Conservation (phyloP, 2,329 filamentous ascomycete genomes). For the Fusarium luffae region DNA sequence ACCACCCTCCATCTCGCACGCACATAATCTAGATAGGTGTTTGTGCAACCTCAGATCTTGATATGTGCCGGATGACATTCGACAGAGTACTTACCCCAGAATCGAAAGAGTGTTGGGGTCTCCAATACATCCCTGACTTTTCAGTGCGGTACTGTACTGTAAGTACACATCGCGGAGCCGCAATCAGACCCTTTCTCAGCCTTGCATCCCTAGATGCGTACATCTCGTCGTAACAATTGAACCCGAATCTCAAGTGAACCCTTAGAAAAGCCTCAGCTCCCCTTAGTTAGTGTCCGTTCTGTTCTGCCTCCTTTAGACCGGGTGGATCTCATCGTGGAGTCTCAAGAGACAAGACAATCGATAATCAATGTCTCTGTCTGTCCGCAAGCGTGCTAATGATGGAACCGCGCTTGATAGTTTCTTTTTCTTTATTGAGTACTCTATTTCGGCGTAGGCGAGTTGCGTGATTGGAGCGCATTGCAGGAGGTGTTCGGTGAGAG, state of each 20-base stretch:
- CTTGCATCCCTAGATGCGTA: conserved; percentile 10
- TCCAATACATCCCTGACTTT: conserved; percentile 11
- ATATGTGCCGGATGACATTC: conserved; percentile 7
- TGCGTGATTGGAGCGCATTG: conserved; percentile 35
- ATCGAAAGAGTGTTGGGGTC: background rate
- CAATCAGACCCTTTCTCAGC: conserved; percentile 17
- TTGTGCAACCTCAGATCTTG: conserved; percentile 26
- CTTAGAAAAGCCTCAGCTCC: conserved; percentile 3
- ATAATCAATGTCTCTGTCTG: background rate
- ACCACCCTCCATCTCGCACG: background rate
- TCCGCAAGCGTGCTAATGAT: conserved; percentile 41
- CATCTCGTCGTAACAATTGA: conserved; percentile 1
- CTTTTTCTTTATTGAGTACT: conserved; percentile 15
- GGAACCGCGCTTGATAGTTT: conserved; percentile 39
- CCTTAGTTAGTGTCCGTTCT: conserved; percentile 25
- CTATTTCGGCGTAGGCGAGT: conserved; percentile 13
- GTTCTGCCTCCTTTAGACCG: conserved; percentile 42
- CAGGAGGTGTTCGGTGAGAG: conserved; percentile 13
- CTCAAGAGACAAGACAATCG: conserved; percentile 11
- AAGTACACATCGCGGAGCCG: conserved; percentile 32
- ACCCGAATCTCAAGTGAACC: conserved; percentile 1
- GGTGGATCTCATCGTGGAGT: conserved; percentile 44
- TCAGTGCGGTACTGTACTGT: background rate
- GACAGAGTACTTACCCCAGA: conserved; percentile 15
- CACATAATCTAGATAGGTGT: conserved; percentile 5